A percentile compares a stretch with the other conserved stretches of the same genome.
These are phyloP conservation scores for Starmerella stellata DNA, from an alignment of 805 yeast species.

Conservation along the genomic window DNA sequence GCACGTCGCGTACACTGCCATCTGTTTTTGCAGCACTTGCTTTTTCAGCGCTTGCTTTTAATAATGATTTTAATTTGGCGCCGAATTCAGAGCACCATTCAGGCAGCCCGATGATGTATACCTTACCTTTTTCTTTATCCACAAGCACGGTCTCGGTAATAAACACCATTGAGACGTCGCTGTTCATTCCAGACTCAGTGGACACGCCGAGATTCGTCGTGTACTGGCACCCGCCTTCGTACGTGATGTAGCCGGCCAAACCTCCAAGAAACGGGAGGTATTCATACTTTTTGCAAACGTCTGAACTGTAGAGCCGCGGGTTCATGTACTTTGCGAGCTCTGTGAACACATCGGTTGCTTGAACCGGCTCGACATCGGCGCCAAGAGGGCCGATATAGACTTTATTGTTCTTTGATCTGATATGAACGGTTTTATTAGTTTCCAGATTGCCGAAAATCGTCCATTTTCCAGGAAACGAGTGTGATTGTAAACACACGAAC, in stretches of 20 bases:
- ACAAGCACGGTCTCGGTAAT: slow-evolving; percentile 12
- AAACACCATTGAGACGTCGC: slow-evolving; percentile 17
- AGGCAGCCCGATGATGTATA: slow-evolving; percentile 8
- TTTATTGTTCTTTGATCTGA: slow-evolving; percentile 10
- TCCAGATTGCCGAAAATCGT: slow-evolving; percentile 52
- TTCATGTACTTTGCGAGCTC: slow-evolving; percentile 12
- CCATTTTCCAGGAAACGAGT: slow-evolving; percentile 74
- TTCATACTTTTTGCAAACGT: slow-evolving; percentile 11
- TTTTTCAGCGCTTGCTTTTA: neutral
- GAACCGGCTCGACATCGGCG: neutral
- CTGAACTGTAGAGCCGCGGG: slow-evolving; percentile 16
- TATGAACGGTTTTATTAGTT: slow-evolving; percentile 8
- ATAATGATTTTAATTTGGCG: neutral
- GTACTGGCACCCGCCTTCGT: slow-evolving; percentile 45
- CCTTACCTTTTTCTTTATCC: slow-evolving; percentile 1
- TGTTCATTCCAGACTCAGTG: slow-evolving; percentile 9
- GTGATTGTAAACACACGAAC: slow-evolving; percentile 53
- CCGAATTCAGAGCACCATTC: slow-evolving; percentile 4
- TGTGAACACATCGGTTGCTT: neutral
- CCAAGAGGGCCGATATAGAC: slow-evolving; percentile 12
- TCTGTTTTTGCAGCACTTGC: neutral
- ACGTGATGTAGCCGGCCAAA: slow-evolving; percentile 63
- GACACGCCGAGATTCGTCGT: slow-evolving; percentile 2
- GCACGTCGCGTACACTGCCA: neutral
- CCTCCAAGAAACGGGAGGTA: slow-evolving; percentile 81